Conservation (phyloP, 2,329 filamentous ascomycete species). For the Verticillium tricorpus region DNA sequence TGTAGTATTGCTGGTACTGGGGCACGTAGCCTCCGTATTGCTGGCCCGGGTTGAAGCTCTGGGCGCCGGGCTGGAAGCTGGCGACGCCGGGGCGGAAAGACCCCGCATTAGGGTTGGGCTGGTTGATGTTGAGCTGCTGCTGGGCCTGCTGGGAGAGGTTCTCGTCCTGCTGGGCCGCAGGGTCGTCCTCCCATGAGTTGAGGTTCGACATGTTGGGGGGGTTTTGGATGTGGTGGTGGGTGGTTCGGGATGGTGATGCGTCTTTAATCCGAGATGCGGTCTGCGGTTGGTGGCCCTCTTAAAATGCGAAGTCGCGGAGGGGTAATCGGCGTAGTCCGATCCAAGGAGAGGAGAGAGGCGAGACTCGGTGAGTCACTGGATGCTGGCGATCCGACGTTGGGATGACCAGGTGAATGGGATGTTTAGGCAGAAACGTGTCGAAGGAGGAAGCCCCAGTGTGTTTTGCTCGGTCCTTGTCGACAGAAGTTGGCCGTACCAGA, state of each 20-base stretch:
- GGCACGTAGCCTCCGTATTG: slow-evolving; percentile 55
- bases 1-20: slow-evolving; percentile 50
- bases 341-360: not conserved
- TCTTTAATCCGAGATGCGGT: not conserved
- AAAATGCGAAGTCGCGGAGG: slow-evolving; percentile 1
- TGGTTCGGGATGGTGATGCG: not conserved
- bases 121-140: slow-evolving; percentile 68
- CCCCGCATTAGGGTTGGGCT: slow-evolving; percentile 38
- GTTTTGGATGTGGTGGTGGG: not conserved
- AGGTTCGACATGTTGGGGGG: slow-evolving; percentile 70
- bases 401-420: not conserved
- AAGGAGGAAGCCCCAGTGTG: not conserved
- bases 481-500: not conserved
- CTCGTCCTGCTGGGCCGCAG: slow-evolving; percentile 72
- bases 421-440: not conserved
- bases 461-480: not conserved
- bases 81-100: slow-evolving; percentile 63
- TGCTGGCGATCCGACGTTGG: not conserved
- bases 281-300: not conserved
- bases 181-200: slow-evolving; percentile 93
- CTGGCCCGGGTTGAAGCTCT: slow-evolving; percentile 69
- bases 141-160: slow-evolving; percentile 72
- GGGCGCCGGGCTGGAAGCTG: slow-evolving; percentile 69
- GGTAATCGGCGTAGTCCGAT: not conserved
- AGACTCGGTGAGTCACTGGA: not conserved